phyloP scores from a whole-genome alignment of 805 yeast genomes.

The Pichia manshurica region DNA sequence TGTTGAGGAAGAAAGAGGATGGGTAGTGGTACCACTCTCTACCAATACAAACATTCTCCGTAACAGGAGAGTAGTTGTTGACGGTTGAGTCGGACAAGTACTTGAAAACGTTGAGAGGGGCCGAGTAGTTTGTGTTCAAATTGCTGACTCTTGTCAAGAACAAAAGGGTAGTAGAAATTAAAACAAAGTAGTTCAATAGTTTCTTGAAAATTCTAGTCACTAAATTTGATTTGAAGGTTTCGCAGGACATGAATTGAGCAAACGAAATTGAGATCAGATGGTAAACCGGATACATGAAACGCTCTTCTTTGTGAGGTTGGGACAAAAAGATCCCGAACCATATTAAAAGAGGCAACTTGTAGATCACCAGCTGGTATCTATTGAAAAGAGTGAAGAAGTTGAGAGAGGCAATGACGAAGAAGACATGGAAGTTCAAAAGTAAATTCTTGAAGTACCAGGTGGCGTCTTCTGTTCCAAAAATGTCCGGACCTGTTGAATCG shows the following conservation, averaged over 20 bases:
- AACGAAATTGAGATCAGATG: slow-evolving; percentile 62
- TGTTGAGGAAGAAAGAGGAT: slow-evolving; percentile 73
- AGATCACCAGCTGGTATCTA: slow-evolving; percentile 19
- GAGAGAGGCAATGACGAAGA: slow-evolving; percentile 37
- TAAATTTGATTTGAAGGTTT: slow-evolving; percentile 12
- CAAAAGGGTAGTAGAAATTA: neutral
- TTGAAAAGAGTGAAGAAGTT: slow-evolving; percentile 29
- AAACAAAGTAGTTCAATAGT: slow-evolving; percentile 5
- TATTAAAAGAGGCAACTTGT: slow-evolving; percentile 33
- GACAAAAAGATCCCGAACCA: slow-evolving; percentile 64
- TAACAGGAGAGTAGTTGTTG: slow-evolving; percentile 14
- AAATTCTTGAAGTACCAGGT: slow-evolving; percentile 65
- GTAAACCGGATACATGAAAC: slow-evolving; percentile 83
- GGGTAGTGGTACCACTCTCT: slow-evolving; percentile 95
- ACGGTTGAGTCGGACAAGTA: slow-evolving; percentile 31
- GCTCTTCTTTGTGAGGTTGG: slow-evolving; percentile 92
- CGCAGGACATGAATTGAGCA: slow-evolving; percentile 38
- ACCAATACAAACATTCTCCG: slow-evolving; percentile 73
- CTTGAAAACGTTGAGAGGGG: slow-evolving; percentile 60
- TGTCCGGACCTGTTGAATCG: slow-evolving; percentile 77
- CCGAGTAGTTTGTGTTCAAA: slow-evolving; percentile 59
- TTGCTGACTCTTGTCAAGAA: slow-evolving; percentile 33
- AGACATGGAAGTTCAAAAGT: slow-evolving; percentile 64
- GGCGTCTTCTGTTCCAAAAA: slow-evolving; percentile 83
- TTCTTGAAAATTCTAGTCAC: slow-evolving; percentile 5